Percentiles rank a stretch among this genome's conserved stretches.
Conservation (phyloP, 495 filamentous ascomycete genomes). For the Xylaria cubensis region DNA sequence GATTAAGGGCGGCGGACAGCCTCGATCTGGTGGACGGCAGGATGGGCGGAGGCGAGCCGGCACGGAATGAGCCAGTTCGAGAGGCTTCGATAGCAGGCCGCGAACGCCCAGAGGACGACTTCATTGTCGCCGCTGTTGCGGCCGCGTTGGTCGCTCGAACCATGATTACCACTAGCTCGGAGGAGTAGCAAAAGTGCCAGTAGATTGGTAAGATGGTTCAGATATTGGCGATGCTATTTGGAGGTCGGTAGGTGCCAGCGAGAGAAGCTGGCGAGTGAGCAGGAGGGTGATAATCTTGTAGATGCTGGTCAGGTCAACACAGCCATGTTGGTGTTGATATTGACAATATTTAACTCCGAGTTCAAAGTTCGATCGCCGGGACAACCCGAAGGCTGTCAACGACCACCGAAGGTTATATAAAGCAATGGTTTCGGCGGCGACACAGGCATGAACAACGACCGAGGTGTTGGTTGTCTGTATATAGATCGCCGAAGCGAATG, state of each 20-base stretch:
- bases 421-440: neutral
- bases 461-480: neutral
- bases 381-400: neutral
- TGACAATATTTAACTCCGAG: constrained; percentile 1
- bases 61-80: constrained; percentile 56
- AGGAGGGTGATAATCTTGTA: neutral
- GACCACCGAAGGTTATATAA: neutral
- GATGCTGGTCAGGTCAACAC: constrained; percentile 19
- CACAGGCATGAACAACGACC: neutral
- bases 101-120: constrained; percentile 28
- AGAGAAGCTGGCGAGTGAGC: neutral
- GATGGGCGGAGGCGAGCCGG: constrained; percentile 52
- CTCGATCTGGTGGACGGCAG: constrained; percentile 31
- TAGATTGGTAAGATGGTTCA: neutral
- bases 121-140: constrained; percentile 36
- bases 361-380: neutral
- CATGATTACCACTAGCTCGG: constrained; percentile 35
- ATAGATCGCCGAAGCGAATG: neutral
- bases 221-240: neutral
- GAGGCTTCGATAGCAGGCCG: constrained; percentile 32
- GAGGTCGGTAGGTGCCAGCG: no score
- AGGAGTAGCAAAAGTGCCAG: neutral
- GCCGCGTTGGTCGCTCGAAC: constrained; percentile 42
- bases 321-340: constrained; percentile 18
- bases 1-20: constrained; percentile 47